Percentiles rank a stretch among this genome's conserved stretches.
Evolutionary conservation across 2,329 filamentous ascomycete genomes (phyloP).

Genomic region (Colletotrichum tofieldiae): DNA sequence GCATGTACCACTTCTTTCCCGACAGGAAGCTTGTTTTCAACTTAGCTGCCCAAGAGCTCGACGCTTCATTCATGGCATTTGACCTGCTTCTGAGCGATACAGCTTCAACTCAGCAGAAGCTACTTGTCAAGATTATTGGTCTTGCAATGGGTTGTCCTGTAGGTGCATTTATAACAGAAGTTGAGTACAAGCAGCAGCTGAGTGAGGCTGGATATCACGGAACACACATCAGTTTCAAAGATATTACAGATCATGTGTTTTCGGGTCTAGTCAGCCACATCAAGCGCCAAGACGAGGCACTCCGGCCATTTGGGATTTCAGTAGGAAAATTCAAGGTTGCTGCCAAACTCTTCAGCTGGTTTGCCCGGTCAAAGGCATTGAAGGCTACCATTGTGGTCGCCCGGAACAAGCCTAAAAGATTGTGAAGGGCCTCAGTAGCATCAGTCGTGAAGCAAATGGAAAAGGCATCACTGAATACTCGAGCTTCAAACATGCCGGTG

Average conservation of each 20-base stretch:
- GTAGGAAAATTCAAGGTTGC: constrained; percentile 56
- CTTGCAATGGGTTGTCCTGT: constrained; percentile 64
- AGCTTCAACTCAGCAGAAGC: constrained; percentile 48
- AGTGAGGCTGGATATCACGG: constrained; percentile 63
- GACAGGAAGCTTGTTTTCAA: constrained; percentile 64
- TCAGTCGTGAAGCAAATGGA: not conserved
- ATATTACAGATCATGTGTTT: constrained; percentile 70
- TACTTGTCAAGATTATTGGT: constrained; percentile 60
- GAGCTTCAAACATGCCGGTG: no score
- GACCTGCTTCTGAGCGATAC: constrained; percentile 62
- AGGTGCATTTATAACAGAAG: constrained; percentile 63
- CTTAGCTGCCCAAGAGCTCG: constrained; percentile 57
- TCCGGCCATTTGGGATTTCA: constrained; percentile 55
- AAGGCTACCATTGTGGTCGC: constrained; percentile 56
- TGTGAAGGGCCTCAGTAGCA: not conserved
- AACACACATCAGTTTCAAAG: constrained; percentile 59
- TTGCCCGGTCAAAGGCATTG: constrained; percentile 52
- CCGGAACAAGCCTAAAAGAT: constrained; percentile 9
- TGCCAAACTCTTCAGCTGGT: constrained; percentile 57
- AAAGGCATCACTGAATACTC: not conserved
- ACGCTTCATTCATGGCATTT: constrained; percentile 69
- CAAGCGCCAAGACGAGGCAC: constrained; percentile 50
- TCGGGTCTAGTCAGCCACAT: constrained; percentile 63
- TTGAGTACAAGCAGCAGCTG: constrained; percentile 62
- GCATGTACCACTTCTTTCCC: constrained; percentile 70